Percentiles rank a stretch among this genome's conserved stretches.
Evolutionary conservation across 2,329 filamentous ascomycete species (phyloP).

Genomic region (Apiospora pterosperma): DNA sequence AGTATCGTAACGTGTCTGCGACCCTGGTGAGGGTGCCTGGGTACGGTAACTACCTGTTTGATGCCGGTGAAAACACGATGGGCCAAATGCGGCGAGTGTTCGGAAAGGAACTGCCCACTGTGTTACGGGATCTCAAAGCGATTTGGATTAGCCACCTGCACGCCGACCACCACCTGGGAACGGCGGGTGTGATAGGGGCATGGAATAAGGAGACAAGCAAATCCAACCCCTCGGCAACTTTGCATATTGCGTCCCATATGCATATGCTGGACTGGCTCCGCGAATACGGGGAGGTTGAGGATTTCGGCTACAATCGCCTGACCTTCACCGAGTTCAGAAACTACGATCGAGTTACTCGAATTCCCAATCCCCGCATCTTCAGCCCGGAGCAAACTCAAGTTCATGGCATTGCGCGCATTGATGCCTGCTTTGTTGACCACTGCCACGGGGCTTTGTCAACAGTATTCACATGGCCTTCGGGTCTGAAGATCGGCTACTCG

Average conservation of each 20-base stretch:
- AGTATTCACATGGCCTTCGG: constrained; percentile 72
- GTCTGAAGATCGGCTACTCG: constrained; percentile 87
- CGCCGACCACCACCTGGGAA: constrained; percentile 92
- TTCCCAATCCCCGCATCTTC: constrained; percentile 26
- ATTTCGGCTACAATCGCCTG: constrained; percentile 63
- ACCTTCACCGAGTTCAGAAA: constrained; percentile 11
- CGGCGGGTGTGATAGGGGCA: constrained; percentile 73
- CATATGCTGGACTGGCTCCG: constrained; percentile 73
- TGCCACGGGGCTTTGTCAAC: constrained; percentile 76
- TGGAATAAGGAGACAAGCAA: constrained; percentile 62
- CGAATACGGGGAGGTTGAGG: constrained; percentile 77
- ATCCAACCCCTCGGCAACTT: constrained; percentile 32
- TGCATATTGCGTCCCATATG: constrained; percentile 66
- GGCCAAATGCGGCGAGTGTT: constrained; percentile 81
- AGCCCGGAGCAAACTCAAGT: constrained; percentile 39
- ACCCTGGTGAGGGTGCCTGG: constrained; percentile 82
- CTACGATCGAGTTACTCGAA: background rate
- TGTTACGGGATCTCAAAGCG: constrained; percentile 73
- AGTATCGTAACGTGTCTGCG: constrained; percentile 91
- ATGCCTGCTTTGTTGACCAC: constrained; percentile 68
- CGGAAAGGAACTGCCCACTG: constrained; percentile 60
- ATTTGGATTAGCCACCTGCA: constrained; percentile 96
- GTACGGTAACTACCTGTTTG: constrained; percentile 83
- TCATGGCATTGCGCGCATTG: constrained; percentile 64
- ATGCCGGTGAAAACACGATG: constrained; percentile 88